Evolutionary conservation across 2,329 filamentous ascomycete genomes (phyloP).

Genomic region (Alternaria infectoria): DNA sequence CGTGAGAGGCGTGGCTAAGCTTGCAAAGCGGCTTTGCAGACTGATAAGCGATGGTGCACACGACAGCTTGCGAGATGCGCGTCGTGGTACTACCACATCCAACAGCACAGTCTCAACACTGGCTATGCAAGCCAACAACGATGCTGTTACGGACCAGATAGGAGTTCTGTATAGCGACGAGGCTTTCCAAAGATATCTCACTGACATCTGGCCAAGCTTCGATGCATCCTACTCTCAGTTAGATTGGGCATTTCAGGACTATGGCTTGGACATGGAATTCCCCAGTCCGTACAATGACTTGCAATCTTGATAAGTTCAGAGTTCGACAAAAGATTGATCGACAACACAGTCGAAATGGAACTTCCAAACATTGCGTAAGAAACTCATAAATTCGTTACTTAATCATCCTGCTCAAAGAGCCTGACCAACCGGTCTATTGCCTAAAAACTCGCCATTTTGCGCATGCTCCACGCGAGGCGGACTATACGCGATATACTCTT

Average conservation of each 20-base stretch:
- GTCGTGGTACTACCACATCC: neutral
- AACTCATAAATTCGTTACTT: neutral
- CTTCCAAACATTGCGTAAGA: neutral
- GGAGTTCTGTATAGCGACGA: neutral
- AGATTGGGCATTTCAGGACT: conserved; percentile 6
- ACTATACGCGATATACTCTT: neutral
- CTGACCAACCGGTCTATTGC: neutral
- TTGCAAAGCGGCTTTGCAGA: neutral
- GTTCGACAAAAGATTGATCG: fast-evolving
- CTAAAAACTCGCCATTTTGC: neutral
- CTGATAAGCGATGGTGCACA: neutral
- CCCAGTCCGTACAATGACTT: neutral
- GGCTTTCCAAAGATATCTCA: conserved; percentile 1
- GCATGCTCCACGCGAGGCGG: neutral
- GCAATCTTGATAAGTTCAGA: neutral
- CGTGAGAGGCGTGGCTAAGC: neutral
- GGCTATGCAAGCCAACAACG: neutral
- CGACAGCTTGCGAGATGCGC: neutral
- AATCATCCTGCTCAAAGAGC: neutral
- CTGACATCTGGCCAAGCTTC: conserved; percentile 2
- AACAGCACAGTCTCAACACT: neutral
- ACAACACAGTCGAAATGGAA: neutral
- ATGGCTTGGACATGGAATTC: neutral
- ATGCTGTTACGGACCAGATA: neutral
- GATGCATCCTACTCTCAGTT: conserved; percentile 3